Conservation (phyloP, 495 filamentous ascomycete genomes). For the Bombardia bombarda region DNA sequence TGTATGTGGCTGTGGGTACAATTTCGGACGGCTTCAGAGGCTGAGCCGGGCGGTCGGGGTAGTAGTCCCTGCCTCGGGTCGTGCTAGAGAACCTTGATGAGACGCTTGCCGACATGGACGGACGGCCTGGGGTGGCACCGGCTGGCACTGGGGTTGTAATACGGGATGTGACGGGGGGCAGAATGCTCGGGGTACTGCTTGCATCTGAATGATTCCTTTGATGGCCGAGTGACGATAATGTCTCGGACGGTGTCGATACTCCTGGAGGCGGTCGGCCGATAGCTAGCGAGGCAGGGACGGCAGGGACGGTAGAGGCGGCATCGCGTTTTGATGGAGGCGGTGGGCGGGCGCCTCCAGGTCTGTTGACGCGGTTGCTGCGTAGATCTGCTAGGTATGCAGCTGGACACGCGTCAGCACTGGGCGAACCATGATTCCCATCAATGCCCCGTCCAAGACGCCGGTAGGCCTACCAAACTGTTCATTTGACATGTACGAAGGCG, state of each 20-base stretch:
- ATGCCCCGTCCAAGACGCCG: slow-evolving; percentile 15
- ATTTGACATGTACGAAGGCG: slow-evolving; percentile 75
- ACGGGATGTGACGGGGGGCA: slow-evolving; percentile 5
- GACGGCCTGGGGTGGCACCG: slow-evolving; percentile 20
- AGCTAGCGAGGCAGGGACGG: slow-evolving; percentile 11
- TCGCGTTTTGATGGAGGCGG: slow-evolving; percentile 49
- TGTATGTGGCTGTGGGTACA: slow-evolving; percentile 57
- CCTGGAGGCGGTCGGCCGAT: slow-evolving; percentile 26
- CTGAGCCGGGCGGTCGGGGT: slow-evolving; percentile 27
- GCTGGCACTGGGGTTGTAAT: slow-evolving; percentile 26
- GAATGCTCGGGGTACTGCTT: not conserved
- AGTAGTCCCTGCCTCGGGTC: slow-evolving; percentile 35
- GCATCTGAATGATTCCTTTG: slow-evolving; percentile 28
- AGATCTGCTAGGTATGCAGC: slow-evolving; percentile 75
- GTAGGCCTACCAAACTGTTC: slow-evolving; percentile 71
- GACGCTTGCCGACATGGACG: slow-evolving; percentile 28
- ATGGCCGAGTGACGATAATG: slow-evolving; percentile 27
- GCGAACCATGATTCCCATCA: not conserved
- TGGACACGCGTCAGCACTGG: slow-evolving; percentile 29
- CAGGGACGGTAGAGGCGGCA: too few relatives aligned
- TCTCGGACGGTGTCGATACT: slow-evolving; percentile 31
- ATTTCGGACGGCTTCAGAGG: slow-evolving; percentile 42
- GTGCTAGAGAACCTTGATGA: slow-evolving; percentile 32
- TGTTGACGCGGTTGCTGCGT: slow-evolving; percentile 65
- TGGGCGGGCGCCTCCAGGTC: slow-evolving; percentile 77